Evolutionary conservation across 768 basidiomycete genomes (phyloP).

Genomic region (Amanita inopinata): DNA sequence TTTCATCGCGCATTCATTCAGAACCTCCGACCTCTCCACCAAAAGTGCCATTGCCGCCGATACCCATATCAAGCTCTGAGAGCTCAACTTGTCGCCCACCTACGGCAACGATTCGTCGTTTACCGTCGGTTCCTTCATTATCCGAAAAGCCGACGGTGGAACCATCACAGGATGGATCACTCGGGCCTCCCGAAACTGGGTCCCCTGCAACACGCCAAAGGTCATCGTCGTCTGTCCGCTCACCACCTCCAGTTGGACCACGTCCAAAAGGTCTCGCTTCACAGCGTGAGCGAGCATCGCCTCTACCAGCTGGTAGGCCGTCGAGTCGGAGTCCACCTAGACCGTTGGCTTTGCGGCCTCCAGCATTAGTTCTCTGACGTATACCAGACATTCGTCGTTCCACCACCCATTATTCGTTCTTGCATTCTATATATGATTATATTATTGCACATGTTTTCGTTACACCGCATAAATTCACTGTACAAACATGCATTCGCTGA

Average conservation of each 20-base stretch:
- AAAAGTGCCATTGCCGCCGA: slow-evolving; percentile 4
- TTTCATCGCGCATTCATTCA: neutral
- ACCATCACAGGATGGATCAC: neutral
- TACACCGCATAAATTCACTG: too few relatives aligned
- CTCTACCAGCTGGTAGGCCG: neutral
- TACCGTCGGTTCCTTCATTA: slow-evolving; percentile 5
- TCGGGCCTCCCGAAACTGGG: neutral
- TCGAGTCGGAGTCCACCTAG: slow-evolving; percentile 1
- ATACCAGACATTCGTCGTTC: too few relatives aligned
- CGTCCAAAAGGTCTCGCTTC: slow-evolving; percentile 6
- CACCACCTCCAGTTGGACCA: slow-evolving; percentile 6
- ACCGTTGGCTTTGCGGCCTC: neutral
- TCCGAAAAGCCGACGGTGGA: too few relatives aligned
- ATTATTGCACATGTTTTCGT: too few relatives aligned
- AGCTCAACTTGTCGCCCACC: neutral
- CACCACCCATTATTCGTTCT: too few relatives aligned
- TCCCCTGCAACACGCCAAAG: neutral
- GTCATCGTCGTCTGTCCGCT: slow-evolving; percentile 1
- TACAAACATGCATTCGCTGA: too few relatives aligned
- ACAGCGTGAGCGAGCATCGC: slow-evolving; percentile 1
- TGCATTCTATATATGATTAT: too few relatives aligned
- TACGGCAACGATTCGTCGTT: neutral
- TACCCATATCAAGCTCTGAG: neutral
- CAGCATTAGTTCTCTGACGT: neutral
- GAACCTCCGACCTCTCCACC: slow-evolving; percentile 6